These are phyloP conservation scores for Blastobotrys niveus DNA, from an alignment of 1,139 yeast species.

Conservation along the genomic window DNA sequence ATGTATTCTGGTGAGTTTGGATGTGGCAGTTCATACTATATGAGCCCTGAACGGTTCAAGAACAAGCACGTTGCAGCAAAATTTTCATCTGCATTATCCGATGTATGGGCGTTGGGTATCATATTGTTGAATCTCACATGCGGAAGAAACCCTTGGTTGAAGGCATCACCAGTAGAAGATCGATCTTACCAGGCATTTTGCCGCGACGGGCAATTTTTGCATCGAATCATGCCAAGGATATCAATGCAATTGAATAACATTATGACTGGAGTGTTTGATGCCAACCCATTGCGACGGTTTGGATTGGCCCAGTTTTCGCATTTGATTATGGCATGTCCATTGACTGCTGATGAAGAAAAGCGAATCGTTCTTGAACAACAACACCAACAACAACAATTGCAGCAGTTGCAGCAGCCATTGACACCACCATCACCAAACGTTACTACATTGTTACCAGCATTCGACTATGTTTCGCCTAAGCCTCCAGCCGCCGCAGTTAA, in stretches of 20 bases:
- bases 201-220: conserved; percentile 46
- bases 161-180: conserved; percentile 59
- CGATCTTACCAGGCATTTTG: conserved; percentile 50
- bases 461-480: not conserved
- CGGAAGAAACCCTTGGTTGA: conserved; percentile 87
- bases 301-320: conserved; percentile 42
- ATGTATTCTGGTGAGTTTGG: conserved; percentile 62
- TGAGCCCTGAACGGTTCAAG: conserved; percentile 82
- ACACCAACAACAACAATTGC: not conserved
- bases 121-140: conserved; percentile 74
- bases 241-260: conserved; percentile 55
- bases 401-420: not conserved
- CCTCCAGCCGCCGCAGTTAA: not conserved
- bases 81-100: conserved; percentile 61
- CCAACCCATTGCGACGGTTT: conserved; percentile 62
- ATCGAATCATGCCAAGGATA: conserved; percentile 56
- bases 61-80: not conserved
- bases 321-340: conserved; percentile 23
- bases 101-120: conserved; percentile 84
- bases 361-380: too few relatives aligned
- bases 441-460: conserved; percentile 5
- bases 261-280: conserved; percentile 48
- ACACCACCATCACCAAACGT: not conserved
- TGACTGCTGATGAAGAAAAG: conserved; percentile 3
- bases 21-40: conserved; percentile 82